Base-by-base conservation (phyloP, 2,329 filamentous ascomycete species). In the Phialophora verrucosa region DNA sequence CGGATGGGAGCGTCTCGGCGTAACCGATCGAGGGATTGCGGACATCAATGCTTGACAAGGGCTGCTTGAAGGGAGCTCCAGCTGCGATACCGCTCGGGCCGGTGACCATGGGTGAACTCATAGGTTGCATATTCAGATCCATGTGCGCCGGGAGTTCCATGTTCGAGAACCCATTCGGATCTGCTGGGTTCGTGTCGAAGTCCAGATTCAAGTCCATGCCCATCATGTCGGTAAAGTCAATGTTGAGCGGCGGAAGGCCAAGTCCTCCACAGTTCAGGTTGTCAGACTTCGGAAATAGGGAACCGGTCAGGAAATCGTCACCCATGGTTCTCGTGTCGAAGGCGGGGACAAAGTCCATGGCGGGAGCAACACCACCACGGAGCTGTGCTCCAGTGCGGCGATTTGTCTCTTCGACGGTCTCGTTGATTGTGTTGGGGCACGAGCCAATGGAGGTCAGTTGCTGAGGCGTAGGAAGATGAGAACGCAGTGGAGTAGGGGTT, bases 371-470 rank as follows among this genome's bases (percentile, higher is more conserved):
- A n/a, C 38, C 17, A 27, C 49, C 23, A 14, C n/a, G 38, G 32
- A 59, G 27, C 42, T 50, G 25, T 3, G 23, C 23, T 17, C 12
- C 38, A 20, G 57, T 59, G n/a, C 57, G 57, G 31, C 57, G 57
- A 25, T 50, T 47, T 11, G 57, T 59, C 31, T 59, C 57, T 31
- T 27, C 57, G 3, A 59, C 38, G 2, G 57, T 59, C 42, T 59
- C 57, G n/a, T 44, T 31, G 8, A 59, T 31, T n/a, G 57, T 59
- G 20, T 59, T 59, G 3, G 57, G 57, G 31, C 57, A 59, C 29
- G 57, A 31, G 42, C 57, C 57, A 10, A 27, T 59, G 10, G 57
- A 59, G 20, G 31, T 59, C 12, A 42, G 57, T 17, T 59, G 38
- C 14, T 59, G 25, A 27, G 57, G 57, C 11, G 57, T 59, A 1